Conservation (phyloP, 129 eudicot species). For the Escallonia rubra region DNA sequence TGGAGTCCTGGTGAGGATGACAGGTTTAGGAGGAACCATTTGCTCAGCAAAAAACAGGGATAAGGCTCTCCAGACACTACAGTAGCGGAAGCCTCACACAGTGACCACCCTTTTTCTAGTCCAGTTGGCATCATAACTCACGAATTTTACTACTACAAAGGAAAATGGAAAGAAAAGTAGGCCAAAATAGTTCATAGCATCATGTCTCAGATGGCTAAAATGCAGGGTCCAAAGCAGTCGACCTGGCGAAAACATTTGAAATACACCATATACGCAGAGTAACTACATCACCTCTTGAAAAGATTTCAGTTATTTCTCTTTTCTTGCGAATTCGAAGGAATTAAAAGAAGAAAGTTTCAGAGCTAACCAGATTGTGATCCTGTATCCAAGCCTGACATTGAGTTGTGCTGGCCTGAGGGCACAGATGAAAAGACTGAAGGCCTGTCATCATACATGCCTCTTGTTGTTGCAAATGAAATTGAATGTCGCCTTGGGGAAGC, state of each 20-base stretch:
- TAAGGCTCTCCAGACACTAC: no score
- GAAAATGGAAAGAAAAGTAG: no score
- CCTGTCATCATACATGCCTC: constrained; percentile 59
- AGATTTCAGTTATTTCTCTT: no score
- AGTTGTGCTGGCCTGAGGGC: constrained; percentile 48
- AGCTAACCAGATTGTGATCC: constrained; percentile 44
- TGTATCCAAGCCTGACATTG: constrained; percentile 62
- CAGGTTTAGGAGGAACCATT: no score
- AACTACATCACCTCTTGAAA: neutral
- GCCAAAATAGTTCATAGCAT: no score
- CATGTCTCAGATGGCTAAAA: neutral
- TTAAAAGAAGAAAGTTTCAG: neutral
- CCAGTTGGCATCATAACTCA: no score
- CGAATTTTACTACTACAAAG: no score
- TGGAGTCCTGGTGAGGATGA: no score
- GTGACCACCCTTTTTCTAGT: no score
- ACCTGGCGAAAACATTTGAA: neutral
- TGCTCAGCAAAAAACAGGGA: no score
- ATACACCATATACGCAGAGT: neutral
- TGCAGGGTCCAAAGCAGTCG: neutral
- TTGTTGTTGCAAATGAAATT: constrained; percentile 52
- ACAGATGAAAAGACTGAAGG: constrained; percentile 52
- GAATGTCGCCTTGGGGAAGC: constrained; percentile 86
- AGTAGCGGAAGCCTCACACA: no score
- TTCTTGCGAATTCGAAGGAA: no score